phyloP scores from a whole-genome alignment of 2,329 filamentous ascomycete genomes.

The Conoideocrella luteorostrata region DNA sequence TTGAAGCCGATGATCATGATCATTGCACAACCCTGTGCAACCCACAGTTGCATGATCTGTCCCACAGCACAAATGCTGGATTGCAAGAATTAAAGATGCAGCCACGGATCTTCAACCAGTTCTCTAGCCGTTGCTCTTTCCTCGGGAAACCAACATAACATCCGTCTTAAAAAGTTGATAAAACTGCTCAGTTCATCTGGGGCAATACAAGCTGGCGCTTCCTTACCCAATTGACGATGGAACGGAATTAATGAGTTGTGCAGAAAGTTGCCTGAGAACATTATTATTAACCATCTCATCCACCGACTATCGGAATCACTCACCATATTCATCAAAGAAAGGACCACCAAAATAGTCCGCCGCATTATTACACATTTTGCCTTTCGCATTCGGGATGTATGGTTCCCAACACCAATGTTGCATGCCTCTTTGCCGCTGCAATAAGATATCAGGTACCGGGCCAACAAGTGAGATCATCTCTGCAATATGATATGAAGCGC shows the following conservation, averaged over 20 bases:
- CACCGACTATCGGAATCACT: not conserved
- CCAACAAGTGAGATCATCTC: conserved; percentile 1
- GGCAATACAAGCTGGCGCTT: not conserved
- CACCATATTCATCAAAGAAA: not conserved
- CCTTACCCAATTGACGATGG: not conserved
- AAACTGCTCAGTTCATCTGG: not conserved
- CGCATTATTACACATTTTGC: conserved; percentile 1
- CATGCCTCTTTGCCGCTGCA: conserved; percentile 3
- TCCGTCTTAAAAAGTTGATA: not conserved
- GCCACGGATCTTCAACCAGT: not conserved
- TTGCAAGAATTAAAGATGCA: not conserved
- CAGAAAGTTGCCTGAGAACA: not conserved
- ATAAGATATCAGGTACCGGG: not conserved
- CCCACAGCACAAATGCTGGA: too few relatives aligned
- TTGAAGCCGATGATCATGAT: too few relatives aligned
- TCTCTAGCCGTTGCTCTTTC: conserved; percentile 2
- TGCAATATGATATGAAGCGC: not conserved
- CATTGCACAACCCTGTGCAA: too few relatives aligned
- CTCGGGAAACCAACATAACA: not conserved
- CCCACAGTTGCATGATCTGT: too few relatives aligned
- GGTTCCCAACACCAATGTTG: not conserved
- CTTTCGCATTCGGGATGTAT: conserved; percentile 1
- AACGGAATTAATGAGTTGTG: not conserved
- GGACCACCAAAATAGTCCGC: conserved; percentile 1
- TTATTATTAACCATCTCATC: too few relatives aligned